These are phyloP conservation scores for Diaporthe destruens DNA, from an alignment of 2,329 filamentous ascomycete genomes.

Conservation along the genomic window DNA sequence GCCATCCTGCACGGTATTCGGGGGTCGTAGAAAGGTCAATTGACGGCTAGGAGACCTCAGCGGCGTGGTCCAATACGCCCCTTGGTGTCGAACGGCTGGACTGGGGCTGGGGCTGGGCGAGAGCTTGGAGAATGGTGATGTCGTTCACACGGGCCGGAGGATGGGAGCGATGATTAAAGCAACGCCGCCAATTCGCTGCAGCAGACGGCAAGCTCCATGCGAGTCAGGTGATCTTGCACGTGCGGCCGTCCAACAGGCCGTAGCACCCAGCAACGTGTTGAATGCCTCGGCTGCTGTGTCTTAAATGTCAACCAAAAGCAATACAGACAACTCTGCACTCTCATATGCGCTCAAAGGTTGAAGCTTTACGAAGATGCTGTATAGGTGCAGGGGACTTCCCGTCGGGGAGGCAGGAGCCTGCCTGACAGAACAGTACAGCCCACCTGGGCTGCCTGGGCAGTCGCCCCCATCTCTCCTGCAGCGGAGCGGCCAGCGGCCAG, in stretches of 20 bases:
- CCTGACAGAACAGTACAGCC: background rate
- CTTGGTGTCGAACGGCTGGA: background rate
- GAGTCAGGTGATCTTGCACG: slow-evolving; percentile 33
- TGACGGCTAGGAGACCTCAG: slow-evolving; percentile 48
- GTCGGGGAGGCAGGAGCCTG: background rate
- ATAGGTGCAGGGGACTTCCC: background rate
- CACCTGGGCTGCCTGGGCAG: no score
- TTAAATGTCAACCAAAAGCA: background rate
- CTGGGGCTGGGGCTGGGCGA: slow-evolving; percentile 18
- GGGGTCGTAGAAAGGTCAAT: slow-evolving; percentile 58
- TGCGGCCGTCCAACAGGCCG: background rate
- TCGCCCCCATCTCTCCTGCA: slow-evolving; percentile 9
- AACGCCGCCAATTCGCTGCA: slow-evolving; percentile 33
- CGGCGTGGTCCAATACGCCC: slow-evolving; percentile 10
- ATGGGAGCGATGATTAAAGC: slow-evolving; percentile 37
- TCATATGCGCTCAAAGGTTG: background rate
- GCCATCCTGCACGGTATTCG: slow-evolving; percentile 62
- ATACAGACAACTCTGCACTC: background rate
- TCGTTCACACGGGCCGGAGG: slow-evolving; percentile 29
- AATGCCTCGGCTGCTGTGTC: background rate
- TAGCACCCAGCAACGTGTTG: background rate
- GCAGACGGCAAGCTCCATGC: slow-evolving; percentile 1
- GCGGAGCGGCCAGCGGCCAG: background rate
- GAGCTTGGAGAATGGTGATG: slow-evolving; percentile 38
- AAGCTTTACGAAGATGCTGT: background rate